Base-by-base conservation (phyloP, 352 stramenopile genomes). In the Phytopythium oedochilum region DNA sequence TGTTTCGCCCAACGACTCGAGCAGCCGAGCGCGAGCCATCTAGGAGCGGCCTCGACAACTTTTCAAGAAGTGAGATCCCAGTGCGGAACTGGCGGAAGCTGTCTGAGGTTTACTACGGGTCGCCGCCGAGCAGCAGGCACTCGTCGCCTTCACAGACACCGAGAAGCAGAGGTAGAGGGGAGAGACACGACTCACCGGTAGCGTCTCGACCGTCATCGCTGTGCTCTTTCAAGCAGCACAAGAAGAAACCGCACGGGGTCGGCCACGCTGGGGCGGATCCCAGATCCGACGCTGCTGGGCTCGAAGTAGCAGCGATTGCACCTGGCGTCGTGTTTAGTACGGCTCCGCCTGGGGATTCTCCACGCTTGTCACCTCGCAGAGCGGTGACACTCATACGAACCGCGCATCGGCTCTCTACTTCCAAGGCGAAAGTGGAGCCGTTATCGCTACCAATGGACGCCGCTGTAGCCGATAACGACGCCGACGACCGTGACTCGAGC, bases 301-400 rank as follows among this genome's bases (percentile, higher is more conserved):
- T 10, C 1, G 6, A 2, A 4, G 20, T 5, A 8, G 0, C 40
- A 20, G 44, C 28, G 17, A 51, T 36, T 15, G 52, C 68, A 2
- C 73, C 70, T 5, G 73, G 73, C 10, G 60, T 84, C 3, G 65
- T 68, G 11, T 84, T 63, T 40, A 78, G 73, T 35, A 72, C 65
- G 14, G 60, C 60, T 38, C 10, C 39, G 15, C 70, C 70, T 3
- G 70, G 66, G 0, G 57, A 70, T 18, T 18, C 31, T n/a, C 44
- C 47, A 11, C 51, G 48, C 1, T 36, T 52, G 1, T 85, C 73
- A 2, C 78, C 75, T 8, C 53, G 75, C 4, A 85, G 78, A 52
- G 53, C 53, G 12, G 57, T 78, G n/a, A 48, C 50, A 42, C 35
- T 70, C 1, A 59, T 80, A 26, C 74, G 71, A 49, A 63, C 34